Percentiles rank a stretch among this genome's conserved stretches.
These are phyloP conservation scores for Erythrobasidium yunnanense DNA, from an alignment of 768 basidiomycete species.

Conservation along the genomic window DNA sequence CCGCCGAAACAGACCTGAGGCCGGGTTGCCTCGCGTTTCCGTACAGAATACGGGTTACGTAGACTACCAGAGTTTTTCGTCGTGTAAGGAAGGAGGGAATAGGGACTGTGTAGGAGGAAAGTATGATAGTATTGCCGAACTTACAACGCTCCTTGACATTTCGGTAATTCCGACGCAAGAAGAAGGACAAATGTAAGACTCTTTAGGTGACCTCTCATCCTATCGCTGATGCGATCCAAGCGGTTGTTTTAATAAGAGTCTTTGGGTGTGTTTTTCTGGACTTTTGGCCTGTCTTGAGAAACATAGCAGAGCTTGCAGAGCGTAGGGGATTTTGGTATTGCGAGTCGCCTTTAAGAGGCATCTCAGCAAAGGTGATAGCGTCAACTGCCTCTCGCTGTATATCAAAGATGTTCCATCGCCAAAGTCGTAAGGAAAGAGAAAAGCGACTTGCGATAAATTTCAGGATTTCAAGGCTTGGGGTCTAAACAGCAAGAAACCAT, in stretches of 20 bases:
- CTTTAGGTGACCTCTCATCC: slow-evolving; percentile 28
- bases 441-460: too few species aligned
- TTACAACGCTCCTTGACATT: too few species aligned
- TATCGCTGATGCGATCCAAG: slow-evolving; percentile 15
- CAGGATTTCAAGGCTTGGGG: too few species aligned
- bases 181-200: slow-evolving; percentile 25
- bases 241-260: slow-evolving; percentile 26
- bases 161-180: too few species aligned
- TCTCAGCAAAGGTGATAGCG: too few species aligned
- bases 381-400: too few species aligned
- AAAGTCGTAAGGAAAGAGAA: too few species aligned
- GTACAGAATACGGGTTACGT: slow-evolving; percentile 2
- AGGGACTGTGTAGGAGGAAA: background rate
- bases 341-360: too few species aligned
- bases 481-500: too few species aligned
- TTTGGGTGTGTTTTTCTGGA: too few species aligned
- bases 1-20: background rate
- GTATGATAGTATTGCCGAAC: background rate
- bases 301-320: background rate
- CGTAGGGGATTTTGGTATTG: background rate
- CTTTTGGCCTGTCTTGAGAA: background rate
- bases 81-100: background rate
- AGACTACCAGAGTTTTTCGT: slow-evolving; percentile 25
- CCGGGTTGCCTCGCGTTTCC: slow-evolving; percentile 14
- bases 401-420: too few species aligned